Base-by-base conservation (phyloP, 352 stramenopile species). In the Pythium dissimile region DNA sequence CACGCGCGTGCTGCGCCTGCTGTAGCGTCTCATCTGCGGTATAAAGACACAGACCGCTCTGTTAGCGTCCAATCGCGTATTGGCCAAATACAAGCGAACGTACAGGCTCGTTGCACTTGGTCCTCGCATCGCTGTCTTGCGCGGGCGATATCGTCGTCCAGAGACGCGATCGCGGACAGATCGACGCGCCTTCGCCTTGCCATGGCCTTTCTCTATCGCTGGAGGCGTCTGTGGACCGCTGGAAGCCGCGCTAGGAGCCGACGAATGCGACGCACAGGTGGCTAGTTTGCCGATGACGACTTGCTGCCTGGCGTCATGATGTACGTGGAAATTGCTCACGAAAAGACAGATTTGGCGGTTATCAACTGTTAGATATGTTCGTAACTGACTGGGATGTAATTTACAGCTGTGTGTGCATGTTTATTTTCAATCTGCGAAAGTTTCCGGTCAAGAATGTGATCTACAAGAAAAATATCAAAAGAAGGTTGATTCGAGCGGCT, bases 91-190 rank as follows among this genome's bases (percentile, higher is more conserved):
- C 16, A 27, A 8, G 13, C 15, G 5, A 6, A 50, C 55, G 26
- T 32, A 63, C 55, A 38, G 1, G 38, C 55, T 21, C 26, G 55
- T 46, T 55, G 45, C 21, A 63, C 37, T 10, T 63, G 35, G 11
- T 56, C 20, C 23, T 63, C 55, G 38, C 55, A 57, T 6, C 24
- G 18, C 26, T 57, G 35, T n/a, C 46, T 27, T 11, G 39, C 45
- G 18, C 38, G 46, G 7, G 45, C 46, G 46, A 50, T 42, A 13
- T 63, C 55, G 15, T 37, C 55, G 30, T 63, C 55, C 28, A 63
- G 30, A 28, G 45, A 39, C 46, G 55, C 55, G 46, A 63, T 63
- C 21, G 46, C 55, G n/a, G 46, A 12, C 35, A 63, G 46, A 11
- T 63, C 55, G 15, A 56, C 46, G 24, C 55, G 55, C 7, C 38